phyloP scores from a whole-genome alignment of 164 flowering plant species.

The Protea cynaroides region DNA sequence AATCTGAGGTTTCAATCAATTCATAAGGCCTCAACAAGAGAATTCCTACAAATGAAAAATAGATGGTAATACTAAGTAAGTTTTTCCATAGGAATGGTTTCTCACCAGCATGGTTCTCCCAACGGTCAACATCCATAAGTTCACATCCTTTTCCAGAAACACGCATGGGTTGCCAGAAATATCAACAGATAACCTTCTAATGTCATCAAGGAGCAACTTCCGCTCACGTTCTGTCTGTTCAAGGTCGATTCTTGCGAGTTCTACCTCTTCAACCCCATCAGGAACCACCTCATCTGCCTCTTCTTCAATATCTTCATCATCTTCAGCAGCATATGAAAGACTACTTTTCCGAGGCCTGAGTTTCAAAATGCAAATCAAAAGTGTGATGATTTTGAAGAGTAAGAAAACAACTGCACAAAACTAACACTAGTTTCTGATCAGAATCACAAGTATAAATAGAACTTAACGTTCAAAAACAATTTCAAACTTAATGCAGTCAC shows the following conservation, averaged over 20 bases:
- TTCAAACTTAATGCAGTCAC: too few species aligned
- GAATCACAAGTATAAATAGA: too few species aligned
- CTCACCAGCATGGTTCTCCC: conserved; percentile 73
- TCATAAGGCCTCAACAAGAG: neutral
- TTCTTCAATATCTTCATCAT: conserved; percentile 93
- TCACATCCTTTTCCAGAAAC: conserved; percentile 42
- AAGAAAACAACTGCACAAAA: neutral
- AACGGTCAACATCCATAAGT: conserved; percentile 73
- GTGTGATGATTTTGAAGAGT: neutral
- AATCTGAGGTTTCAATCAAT: neutral
- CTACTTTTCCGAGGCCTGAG: conserved; percentile 91
- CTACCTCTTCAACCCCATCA: conserved; percentile 98
- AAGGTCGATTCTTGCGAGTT: conserved; percentile 77
- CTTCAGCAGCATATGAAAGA: conserved; percentile 68
- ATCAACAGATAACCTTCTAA: conserved; percentile 63
- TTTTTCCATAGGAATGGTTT: conserved; percentile 3
- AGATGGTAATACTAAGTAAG: too few species aligned
- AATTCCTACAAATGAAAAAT: too few species aligned
- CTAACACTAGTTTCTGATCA: neutral
- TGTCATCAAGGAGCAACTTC: conserved; percentile 73
- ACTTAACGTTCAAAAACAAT: too few species aligned
- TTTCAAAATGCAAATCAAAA: conserved; percentile 5
- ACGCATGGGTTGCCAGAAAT: conserved; percentile 29
- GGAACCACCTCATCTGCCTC: conserved; percentile 99
- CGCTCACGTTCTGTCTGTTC: conserved; percentile 72